Evolutionary conservation across 1,284 basidiomycete genomes (phyloP).

Genomic region (Leccinum huronense): DNA sequence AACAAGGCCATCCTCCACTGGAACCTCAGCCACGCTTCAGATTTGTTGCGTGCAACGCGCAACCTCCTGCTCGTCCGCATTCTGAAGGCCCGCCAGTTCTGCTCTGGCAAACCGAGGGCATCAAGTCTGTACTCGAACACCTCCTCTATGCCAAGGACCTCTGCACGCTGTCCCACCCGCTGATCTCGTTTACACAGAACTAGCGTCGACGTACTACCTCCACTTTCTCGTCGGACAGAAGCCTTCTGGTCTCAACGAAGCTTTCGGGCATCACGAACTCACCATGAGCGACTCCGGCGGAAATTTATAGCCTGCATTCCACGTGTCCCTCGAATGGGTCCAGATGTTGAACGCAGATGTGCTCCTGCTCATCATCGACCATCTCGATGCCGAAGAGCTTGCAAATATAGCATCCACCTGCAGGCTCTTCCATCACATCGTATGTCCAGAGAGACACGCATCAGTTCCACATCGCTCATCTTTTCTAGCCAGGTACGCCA

Average conservation of each 20-base stretch:
- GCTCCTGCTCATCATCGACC: constrained; percentile 51
- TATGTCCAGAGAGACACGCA: constrained; percentile 34
- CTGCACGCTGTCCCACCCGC: constrained; percentile 22
- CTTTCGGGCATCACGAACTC: constrained; percentile 29
- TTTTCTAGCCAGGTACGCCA: constrained; percentile 48
- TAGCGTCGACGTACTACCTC: constrained; percentile 28
- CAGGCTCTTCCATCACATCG: constrained; percentile 45
- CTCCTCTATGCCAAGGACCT: constrained; percentile 26
- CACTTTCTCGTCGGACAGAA: constrained; percentile 25
- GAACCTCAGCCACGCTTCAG: constrained; percentile 8
- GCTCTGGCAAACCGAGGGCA: constrained; percentile 21
- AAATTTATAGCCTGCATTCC: constrained; percentile 22
- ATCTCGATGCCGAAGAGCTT: constrained; percentile 47
- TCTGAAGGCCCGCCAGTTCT: constrained; percentile 21
- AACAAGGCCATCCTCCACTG: constrained; percentile 28
- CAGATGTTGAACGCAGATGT: background rate
- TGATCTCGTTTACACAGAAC: constrained; percentile 28
- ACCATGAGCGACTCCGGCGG: constrained; percentile 24
- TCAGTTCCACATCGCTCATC: constrained; percentile 7
- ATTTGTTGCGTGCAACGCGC: constrained; percentile 20
- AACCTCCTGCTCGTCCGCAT: constrained; percentile 27
- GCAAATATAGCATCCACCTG: constrained; percentile 48
- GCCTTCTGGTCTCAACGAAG: constrained; percentile 29
- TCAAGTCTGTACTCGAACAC: constrained; percentile 24
- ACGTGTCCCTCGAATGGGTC: constrained; percentile 25